These are phyloP conservation scores for Cladosporium oxysporum DNA, from an alignment of 2,329 filamentous ascomycete species.

Conservation along the genomic window DNA sequence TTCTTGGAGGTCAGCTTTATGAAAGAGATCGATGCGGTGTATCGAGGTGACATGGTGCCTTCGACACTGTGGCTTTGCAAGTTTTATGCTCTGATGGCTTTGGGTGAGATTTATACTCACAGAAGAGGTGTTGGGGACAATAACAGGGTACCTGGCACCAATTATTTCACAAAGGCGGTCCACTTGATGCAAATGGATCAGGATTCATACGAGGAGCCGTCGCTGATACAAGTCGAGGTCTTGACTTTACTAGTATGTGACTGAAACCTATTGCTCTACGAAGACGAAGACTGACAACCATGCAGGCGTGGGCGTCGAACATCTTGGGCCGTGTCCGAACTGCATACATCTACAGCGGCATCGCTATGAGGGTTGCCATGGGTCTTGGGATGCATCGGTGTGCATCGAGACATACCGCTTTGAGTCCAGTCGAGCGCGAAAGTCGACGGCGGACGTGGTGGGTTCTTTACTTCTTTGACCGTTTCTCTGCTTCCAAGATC, in stretches of 20 bases:
- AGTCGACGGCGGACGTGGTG: conserved; percentile 38
- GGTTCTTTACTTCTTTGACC: conserved; percentile 39
- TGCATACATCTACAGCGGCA: conserved; percentile 48
- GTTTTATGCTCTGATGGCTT: conserved; percentile 48
- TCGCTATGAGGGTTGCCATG: conserved; percentile 47
- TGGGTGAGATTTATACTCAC: conserved; percentile 51
- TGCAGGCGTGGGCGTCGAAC: conserved; percentile 49
- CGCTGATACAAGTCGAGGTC: conserved; percentile 50
- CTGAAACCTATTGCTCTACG: background rate
- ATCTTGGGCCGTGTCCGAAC: conserved; percentile 49
- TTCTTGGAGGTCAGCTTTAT: conserved; percentile 44
- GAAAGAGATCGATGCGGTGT: conserved; percentile 42
- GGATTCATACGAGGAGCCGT: conserved; percentile 46
- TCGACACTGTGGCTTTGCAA: conserved; percentile 44
- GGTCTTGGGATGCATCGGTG: conserved; percentile 48
- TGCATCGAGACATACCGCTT: conserved; percentile 39
- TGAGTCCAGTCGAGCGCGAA: conserved; percentile 37
- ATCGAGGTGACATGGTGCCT: conserved; percentile 38
- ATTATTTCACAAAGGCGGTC: conserved; percentile 47
- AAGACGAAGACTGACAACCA: conserved; percentile 7
- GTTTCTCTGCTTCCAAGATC: conserved; percentile 38
- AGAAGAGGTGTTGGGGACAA: conserved; percentile 37
- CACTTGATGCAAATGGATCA: conserved; percentile 38
- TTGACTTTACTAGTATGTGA: conserved; percentile 46
- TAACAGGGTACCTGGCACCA: conserved; percentile 45